phyloP scores from a whole-genome alignment of 345 rosid genomes.

The Melastoma malabathricum region DNA sequence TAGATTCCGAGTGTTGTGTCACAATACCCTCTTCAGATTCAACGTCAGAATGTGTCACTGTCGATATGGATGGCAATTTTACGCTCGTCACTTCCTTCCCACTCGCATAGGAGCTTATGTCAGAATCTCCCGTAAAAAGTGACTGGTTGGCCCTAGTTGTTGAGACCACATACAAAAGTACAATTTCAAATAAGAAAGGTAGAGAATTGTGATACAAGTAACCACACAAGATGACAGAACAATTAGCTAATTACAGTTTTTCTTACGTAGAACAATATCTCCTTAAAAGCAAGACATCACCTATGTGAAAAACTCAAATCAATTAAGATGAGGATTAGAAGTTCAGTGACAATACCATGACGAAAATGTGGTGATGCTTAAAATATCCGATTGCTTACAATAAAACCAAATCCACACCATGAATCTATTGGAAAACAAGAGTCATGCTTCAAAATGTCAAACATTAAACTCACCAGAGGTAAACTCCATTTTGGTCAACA shows the following conservation, averaged over 20 bases:
- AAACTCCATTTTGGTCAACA: constrained; percentile 88
- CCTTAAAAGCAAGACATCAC: not conserved
- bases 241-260: not conserved
- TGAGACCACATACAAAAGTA: constrained; percentile 1
- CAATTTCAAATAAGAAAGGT: not conserved
- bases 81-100: constrained; percentile 62
- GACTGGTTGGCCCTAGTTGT: constrained; percentile 62
- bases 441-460: too few relatives aligned
- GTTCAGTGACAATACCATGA: too few relatives aligned
- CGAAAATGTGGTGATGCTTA: too few relatives aligned
- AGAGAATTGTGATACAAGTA: not conserved
- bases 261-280: not conserved
- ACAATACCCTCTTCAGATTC: constrained; percentile 25
- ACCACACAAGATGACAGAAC: not conserved
- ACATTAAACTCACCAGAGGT: constrained; percentile 51
- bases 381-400: too few relatives aligned
- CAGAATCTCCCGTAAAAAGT: constrained; percentile 64
- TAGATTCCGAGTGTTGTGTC: constrained; percentile 12
- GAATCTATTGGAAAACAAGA: too few relatives aligned
- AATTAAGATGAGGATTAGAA: too few relatives aligned
- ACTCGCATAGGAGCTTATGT: constrained; percentile 56
- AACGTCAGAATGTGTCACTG: constrained; percentile 35
- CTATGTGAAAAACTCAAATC: too few relatives aligned
- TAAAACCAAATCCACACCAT: too few relatives aligned
- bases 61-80: constrained; percentile 69